A percentile compares a stretch with the other conserved stretches of the same genome.
Conservation (phyloP, 1,284 basidiomycete species). For the Cystobasidium sp. region DNA sequence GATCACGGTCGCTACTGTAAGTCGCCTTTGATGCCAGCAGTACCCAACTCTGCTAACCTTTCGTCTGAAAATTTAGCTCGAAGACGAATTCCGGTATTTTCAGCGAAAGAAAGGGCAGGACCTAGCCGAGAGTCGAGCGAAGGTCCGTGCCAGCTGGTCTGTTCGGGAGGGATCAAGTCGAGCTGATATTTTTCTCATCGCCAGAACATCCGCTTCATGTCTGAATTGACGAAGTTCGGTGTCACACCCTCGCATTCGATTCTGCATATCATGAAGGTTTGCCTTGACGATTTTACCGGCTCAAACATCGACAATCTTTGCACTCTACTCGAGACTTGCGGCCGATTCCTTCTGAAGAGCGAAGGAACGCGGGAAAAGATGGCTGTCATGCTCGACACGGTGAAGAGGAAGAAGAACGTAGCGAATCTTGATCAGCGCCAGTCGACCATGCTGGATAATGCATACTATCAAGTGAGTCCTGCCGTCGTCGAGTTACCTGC, state of each 20-base stretch:
- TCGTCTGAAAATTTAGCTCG: constrained; percentile 65
- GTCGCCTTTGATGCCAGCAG: constrained; percentile 51
- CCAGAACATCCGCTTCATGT: constrained; percentile 85
- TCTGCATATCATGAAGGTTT: constrained; percentile 94
- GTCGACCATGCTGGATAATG: constrained; percentile 89
- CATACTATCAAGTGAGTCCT: constrained; percentile 83
- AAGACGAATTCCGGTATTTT: constrained; percentile 95
- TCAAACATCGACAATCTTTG: constrained; percentile 93
- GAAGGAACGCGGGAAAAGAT: constrained; percentile 87
- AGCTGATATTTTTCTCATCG: background rate
- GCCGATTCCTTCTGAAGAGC: constrained; percentile 83
- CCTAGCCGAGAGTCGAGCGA: constrained; percentile 78
- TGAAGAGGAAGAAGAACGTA: constrained; percentile 84
- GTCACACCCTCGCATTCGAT: constrained; percentile 92
- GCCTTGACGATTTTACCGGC: constrained; percentile 90
- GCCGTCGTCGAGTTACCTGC: constrained; percentile 37
- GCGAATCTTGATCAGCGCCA: constrained; percentile 91
- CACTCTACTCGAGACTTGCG: constrained; percentile 89
- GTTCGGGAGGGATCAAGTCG: background rate
- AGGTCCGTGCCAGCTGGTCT: constrained; percentile 62
- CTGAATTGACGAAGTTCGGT: constrained; percentile 91
- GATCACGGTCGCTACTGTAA: constrained; percentile 77
- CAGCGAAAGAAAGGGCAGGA: constrained; percentile 93
- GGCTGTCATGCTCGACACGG: constrained; percentile 83
- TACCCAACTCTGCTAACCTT: background rate